These are phyloP conservation scores for Pholiota molesta DNA, from an alignment of 768 basidiomycete genomes.

Conservation along the genomic window DNA sequence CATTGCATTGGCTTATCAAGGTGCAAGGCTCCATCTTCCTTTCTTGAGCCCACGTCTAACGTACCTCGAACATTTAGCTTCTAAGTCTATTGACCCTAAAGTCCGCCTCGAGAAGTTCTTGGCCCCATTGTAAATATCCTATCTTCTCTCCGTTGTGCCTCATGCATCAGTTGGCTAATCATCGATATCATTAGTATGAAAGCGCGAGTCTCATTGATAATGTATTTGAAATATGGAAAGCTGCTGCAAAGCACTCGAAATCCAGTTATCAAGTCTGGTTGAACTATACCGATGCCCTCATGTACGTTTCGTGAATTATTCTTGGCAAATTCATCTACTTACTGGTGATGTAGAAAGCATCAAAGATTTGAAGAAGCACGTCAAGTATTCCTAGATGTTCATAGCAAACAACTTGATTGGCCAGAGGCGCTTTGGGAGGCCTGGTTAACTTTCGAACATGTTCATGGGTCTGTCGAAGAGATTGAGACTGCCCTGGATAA, in stretches of 20 bases:
- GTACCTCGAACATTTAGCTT: slow-evolving; percentile 39
- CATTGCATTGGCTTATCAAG: slow-evolving; percentile 60
- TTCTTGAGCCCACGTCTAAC: background rate
- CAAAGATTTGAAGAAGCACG: slow-evolving; percentile 64
- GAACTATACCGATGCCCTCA: slow-evolving; percentile 71
- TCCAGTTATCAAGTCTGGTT: slow-evolving; percentile 78
- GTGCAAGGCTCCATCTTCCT: slow-evolving; percentile 33
- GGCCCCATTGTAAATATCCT: slow-evolving; percentile 62
- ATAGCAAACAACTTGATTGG: slow-evolving; percentile 84
- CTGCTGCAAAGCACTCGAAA: slow-evolving; percentile 66
- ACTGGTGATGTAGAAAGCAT: slow-evolving; percentile 42
- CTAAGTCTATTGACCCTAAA: slow-evolving; percentile 71
- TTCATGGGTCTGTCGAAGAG: slow-evolving; percentile 72
- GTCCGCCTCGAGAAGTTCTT: slow-evolving; percentile 85
- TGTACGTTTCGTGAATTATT: slow-evolving; percentile 46
- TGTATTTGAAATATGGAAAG: slow-evolving; percentile 64
- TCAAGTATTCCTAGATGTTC: slow-evolving; percentile 64
- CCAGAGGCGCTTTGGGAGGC: slow-evolving; percentile 94
- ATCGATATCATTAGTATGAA: slow-evolving; percentile 44
- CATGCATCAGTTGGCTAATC: background rate
- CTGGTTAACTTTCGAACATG: slow-evolving; percentile 86
- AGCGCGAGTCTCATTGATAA: slow-evolving; percentile 51
- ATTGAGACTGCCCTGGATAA: slow-evolving; percentile 65
- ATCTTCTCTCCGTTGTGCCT: background rate
- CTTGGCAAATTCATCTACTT: slow-evolving; percentile 8